phyloP scores from a whole-genome alignment of 2,329 filamentous ascomycete genomes.

The Penicillium sp. region DNA sequence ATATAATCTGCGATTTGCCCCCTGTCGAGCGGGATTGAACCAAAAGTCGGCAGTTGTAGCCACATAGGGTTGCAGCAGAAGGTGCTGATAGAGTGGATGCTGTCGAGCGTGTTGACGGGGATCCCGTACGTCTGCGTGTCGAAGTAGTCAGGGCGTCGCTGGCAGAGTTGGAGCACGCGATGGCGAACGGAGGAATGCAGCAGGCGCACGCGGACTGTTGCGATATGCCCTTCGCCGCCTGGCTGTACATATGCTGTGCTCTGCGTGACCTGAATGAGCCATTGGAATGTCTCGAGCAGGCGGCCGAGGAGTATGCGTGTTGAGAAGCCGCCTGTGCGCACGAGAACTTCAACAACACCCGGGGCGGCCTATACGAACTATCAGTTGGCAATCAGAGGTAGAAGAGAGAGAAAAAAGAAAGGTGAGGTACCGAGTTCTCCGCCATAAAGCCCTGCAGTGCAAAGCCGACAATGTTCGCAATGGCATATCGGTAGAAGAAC shows the following conservation, averaged over 20 bases:
- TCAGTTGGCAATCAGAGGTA: too few species aligned
- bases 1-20: constrained; percentile 68
- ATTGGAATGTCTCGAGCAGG: constrained; percentile 73
- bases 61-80: constrained; percentile 63
- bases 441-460: constrained; percentile 29
- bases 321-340: constrained; percentile 74
- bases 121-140: constrained; percentile 61
- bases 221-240: constrained; percentile 66
- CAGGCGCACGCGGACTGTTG: constrained; percentile 68
- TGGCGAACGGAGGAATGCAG: constrained; percentile 69
- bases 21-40: constrained; percentile 63
- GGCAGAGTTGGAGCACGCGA: constrained; percentile 64
- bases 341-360: constrained; percentile 72
- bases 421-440: constrained; percentile 26
- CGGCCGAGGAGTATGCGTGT: constrained; percentile 67
- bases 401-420: too few species aligned
- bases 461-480: constrained; percentile 35
- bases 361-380: constrained; percentile 58
- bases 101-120: constrained; percentile 55
- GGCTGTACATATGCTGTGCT: constrained; percentile 68
- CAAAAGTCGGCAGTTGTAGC: constrained; percentile 70
- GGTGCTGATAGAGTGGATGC: constrained; percentile 66
- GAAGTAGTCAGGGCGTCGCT: constrained; percentile 63
- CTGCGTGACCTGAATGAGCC: constrained; percentile 71
- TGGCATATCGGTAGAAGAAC: constrained; percentile 75